Evolutionary conservation across 768 basidiomycete species (phyloP), one percentile per base, ranked within the genome.

Genomic region (Psilocybe subaeruginosa): DNA sequence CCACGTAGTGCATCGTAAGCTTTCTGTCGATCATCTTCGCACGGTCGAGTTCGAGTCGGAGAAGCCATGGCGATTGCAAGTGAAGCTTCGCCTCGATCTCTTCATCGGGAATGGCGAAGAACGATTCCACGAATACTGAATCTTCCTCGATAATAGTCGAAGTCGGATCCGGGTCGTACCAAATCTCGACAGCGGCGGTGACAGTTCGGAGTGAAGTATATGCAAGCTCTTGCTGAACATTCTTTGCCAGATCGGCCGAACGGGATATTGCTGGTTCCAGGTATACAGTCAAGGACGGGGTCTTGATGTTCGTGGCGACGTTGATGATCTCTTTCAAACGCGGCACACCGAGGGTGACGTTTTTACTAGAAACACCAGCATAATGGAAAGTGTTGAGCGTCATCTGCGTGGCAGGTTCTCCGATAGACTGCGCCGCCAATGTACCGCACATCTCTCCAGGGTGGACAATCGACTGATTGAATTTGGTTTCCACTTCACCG

Each of bases 381-480:
- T 98, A 99, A 77, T 99, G 97, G 92, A 99, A 99, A 0, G 97
- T 99, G 75, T 99, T 99, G 60, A 99, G 77, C 5, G 97, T 99
- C 97, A 99, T 99, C 78, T 99, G 97, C 0, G 97, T 99, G 3
- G 97, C 97, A 0, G 97, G 97, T 80, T 99, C 97, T 75, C 97
- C 97, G 66, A 99, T 99, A 0, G 97, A 99, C 78, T 99, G 97
- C 0, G 97, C 97, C 39, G 97, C 91, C 19, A 99, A 85, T 0
- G 95, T 97, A 47, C 97, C 97, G 66, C 97, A 99, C 97, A 99
- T 99, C 77, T 99, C 97, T 48, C 97, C 96, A 0, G 97, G 93
- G 68, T 97, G 91, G 8, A 86, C 95, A 2, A 97, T 68, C 2
- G 97, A 91, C 66, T 89, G 90, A 70, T 98, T 97, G 82, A 99